These are phyloP conservation scores for Neurospora africana DNA, from an alignment of 495 filamentous ascomycete species.

Conservation along the genomic window DNA sequence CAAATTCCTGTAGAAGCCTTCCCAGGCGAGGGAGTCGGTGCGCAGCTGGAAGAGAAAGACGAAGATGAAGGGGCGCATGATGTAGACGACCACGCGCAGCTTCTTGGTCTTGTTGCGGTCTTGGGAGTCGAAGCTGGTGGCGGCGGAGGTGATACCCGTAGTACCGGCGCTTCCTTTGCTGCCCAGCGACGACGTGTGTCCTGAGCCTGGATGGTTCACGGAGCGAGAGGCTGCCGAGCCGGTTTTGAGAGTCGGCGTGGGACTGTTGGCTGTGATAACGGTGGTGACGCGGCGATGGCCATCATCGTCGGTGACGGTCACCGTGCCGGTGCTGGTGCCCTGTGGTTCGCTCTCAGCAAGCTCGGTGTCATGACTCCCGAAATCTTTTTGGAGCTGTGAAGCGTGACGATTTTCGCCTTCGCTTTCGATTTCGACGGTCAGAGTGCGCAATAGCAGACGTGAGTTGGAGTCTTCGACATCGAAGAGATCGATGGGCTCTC, in stretches of 20 bases:
- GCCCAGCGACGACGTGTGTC: neutral
- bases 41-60: conserved; percentile 72
- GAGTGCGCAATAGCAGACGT: conserved; percentile 33
- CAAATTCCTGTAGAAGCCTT: conserved; percentile 67
- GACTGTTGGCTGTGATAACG: conserved; percentile 4
- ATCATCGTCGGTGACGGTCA: neutral
- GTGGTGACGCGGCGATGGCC: conserved; percentile 4
- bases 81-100: conserved; percentile 61
- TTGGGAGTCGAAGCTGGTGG: conserved; percentile 30
- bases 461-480: conserved; percentile 25
- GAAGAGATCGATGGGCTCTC: conserved; percentile 8
- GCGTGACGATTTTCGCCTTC: conserved; percentile 25
- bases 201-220: neutral
- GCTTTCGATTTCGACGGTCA: conserved; percentile 40
- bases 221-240: neutral
- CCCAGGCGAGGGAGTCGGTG: conserved; percentile 54
- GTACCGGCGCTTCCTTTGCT: neutral
- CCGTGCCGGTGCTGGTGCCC: neutral
- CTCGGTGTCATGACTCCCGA: conserved; percentile 31
- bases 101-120: conserved; percentile 43
- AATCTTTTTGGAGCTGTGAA: conserved; percentile 30
- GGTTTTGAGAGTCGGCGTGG: neutral
- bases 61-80: conserved; percentile 80
- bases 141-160: neutral
- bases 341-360: conserved; percentile 5